These are phyloP conservation scores for Pulicaria dysenterica DNA, from an alignment of 129 eudicot species.

Conservation along the genomic window DNA sequence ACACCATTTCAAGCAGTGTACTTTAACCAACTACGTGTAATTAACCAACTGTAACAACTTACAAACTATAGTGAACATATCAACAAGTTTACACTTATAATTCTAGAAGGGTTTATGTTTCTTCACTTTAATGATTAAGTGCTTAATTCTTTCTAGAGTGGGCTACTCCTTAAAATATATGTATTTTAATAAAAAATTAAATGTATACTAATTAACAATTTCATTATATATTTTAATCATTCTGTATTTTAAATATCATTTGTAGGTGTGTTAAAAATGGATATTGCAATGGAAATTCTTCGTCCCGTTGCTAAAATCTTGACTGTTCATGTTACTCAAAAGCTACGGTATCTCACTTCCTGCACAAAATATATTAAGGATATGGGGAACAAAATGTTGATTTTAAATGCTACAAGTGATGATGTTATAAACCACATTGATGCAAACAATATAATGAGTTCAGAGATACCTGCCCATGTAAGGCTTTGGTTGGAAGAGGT, in stretches of 20 bases:
- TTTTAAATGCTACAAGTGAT: not conserved
- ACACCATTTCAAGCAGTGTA: too few relatives aligned
- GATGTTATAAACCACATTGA: not conserved
- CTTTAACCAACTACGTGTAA: too few relatives aligned
- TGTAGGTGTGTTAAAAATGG: not conserved
- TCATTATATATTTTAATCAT: too few relatives aligned
- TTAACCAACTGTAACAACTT: too few relatives aligned
- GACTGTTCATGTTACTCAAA: not conserved
- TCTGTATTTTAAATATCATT: not conserved
- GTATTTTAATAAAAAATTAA: too few relatives aligned
- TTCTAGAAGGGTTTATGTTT: too few relatives aligned
- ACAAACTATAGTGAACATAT: too few relatives aligned
- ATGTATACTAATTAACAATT: too few relatives aligned
- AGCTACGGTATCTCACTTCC: not conserved
- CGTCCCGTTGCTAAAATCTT: not conserved
- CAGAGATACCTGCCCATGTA: not conserved
- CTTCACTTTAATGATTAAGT: too few relatives aligned
- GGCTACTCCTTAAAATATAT: too few relatives aligned
- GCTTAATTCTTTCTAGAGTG: too few relatives aligned
- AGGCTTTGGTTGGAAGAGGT: not conserved
- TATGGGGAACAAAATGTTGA: not conserved
- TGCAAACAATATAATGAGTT: not conserved
- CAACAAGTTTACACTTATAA: too few relatives aligned
- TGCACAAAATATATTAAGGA: not conserved
- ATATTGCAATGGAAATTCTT: not conserved